phyloP scores from a whole-genome alignment of 306 rosid species.

The Hippophae tibetana region DNA sequence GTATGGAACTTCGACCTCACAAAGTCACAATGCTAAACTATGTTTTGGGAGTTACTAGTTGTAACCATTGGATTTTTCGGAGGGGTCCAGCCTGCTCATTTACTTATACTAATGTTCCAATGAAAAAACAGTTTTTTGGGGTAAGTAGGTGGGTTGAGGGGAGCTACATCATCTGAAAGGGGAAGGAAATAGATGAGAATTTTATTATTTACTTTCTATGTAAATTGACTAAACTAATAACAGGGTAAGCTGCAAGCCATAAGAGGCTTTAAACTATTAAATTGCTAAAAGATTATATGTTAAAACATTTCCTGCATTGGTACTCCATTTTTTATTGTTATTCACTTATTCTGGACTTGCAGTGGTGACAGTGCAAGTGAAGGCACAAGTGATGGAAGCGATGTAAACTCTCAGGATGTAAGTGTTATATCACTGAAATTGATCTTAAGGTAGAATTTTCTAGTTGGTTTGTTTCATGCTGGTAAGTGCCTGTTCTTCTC shows the following conservation, averaged over 20 bases:
- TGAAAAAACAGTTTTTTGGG: too few species aligned
- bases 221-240: too few species aligned
- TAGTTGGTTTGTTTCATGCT: neutral
- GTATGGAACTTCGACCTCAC: too few species aligned
- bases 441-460: neutral
- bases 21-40: constrained; percentile 1
- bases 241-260: too few species aligned
- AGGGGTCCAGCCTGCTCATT: neutral
- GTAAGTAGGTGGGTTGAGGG: too few species aligned
- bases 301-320: neutral
- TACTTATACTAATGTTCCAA: too few species aligned
- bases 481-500: neutral
- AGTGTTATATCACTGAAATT: constrained; percentile 25
- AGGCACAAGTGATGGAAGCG: constrained; percentile 91
- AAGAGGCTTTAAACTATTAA: neutral
- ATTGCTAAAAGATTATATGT: neutral
- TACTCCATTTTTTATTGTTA: constrained; percentile 20
- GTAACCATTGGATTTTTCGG: neutral
- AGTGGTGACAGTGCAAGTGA: constrained; percentile 96
- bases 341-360: constrained; percentile 32
- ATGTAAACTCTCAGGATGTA: constrained; percentile 84
- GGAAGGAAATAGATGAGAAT: too few species aligned
- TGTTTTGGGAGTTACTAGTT: neutral
- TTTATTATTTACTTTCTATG: too few species aligned
- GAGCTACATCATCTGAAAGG: too few species aligned